Conservation (phyloP, 1,139 yeast species). For the Kluyveromyces marxianus region DNA sequence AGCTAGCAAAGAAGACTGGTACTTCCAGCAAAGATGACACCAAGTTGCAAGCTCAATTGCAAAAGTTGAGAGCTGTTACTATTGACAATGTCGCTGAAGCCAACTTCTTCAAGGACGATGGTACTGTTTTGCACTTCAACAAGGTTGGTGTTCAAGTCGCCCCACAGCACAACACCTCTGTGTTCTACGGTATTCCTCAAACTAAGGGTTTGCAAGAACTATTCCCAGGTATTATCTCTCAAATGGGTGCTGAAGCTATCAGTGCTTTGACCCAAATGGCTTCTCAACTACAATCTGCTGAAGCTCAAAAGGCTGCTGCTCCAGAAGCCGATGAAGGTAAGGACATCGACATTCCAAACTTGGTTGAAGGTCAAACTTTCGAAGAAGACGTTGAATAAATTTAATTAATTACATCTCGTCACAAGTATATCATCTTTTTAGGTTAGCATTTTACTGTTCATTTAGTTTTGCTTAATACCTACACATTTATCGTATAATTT, state of each 20-base stretch:
- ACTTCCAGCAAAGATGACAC: constrained; percentile 57
- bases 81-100: constrained; percentile 92
- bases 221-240: constrained; percentile 92
- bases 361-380: constrained; percentile 92
- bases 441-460: background rate
- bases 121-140: constrained; percentile 91
- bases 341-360: constrained; percentile 79
- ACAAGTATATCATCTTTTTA: background rate
- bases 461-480: background rate
- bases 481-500: too few relatives aligned
- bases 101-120: constrained; percentile 95
- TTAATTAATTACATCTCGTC: background rate
- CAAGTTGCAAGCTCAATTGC: constrained; percentile 83
- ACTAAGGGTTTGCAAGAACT: constrained; percentile 89
- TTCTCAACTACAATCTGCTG: constrained; percentile 67
- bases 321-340: constrained; percentile 27
- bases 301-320: constrained; percentile 47
- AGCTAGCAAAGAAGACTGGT: constrained; percentile 51
- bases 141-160: constrained; percentile 94
- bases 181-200: constrained; percentile 92
- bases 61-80: constrained; percentile 84
- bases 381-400: constrained; percentile 69
- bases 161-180: constrained; percentile 83
- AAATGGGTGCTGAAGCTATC: constrained; percentile 94
- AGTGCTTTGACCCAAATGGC: constrained; percentile 87